phyloP scores from a whole-genome alignment of 202 grass and related monocot genomes.

The Bolboschoenoplectus hybrid region DNA sequence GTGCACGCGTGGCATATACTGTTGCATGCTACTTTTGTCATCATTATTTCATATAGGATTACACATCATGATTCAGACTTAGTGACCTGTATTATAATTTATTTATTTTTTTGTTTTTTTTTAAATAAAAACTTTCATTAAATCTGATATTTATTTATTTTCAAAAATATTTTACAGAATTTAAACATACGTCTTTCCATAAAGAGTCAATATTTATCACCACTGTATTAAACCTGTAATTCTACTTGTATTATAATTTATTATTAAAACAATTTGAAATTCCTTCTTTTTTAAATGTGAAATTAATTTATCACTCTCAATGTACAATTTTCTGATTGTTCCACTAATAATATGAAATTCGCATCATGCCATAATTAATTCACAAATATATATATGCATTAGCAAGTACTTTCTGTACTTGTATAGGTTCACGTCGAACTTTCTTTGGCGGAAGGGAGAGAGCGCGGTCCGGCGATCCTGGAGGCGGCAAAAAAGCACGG shows the following conservation, averaged over 20 bases:
- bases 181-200: too few species aligned
- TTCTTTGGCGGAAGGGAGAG: slow-evolving; percentile 47
- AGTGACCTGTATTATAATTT: background rate
- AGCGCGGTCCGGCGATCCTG: slow-evolving; percentile 65
- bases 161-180: too few species aligned
- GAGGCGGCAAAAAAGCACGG: slow-evolving; percentile 60
- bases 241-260: background rate
- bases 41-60: background rate
- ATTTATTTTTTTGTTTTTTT: too few species aligned
- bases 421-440: slow-evolving; percentile 60
- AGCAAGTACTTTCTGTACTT: background rate
- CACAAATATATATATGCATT: background rate
- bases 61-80: background rate
- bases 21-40: background rate
- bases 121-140: too few species aligned
- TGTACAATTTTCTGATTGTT: background rate
- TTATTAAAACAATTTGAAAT: background rate
- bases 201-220: too few species aligned
- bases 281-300: background rate
- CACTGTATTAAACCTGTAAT: too few species aligned
- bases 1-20: background rate
- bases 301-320: background rate
- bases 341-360: background rate
- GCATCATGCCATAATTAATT: background rate
- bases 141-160: too few species aligned